A percentile compares a stretch with the other conserved stretches of the same genome.
phyloP scores from a whole-genome alignment of 345 rosid species.

The Tarenaya hassleriana region DNA sequence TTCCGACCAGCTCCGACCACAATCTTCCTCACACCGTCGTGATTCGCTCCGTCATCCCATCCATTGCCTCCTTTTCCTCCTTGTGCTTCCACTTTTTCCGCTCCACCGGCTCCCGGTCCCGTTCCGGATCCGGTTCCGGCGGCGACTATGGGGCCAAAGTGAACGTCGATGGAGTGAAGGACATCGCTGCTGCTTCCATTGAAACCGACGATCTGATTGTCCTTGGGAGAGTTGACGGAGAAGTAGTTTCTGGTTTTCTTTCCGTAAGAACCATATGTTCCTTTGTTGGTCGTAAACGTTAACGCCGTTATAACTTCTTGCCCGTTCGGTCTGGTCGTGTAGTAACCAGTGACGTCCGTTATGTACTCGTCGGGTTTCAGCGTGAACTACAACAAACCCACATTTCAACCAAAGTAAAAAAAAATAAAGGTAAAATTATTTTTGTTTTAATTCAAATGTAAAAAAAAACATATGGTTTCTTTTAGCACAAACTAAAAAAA shows the following conservation, averaged over 20 bases:
- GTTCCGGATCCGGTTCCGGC: neutral
- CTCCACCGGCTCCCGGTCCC: neutral
- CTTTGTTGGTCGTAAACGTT: conserved; percentile 25
- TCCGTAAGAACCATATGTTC: conserved; percentile 26
- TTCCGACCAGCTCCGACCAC: neutral
- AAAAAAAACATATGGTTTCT: too few species aligned
- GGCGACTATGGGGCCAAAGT: too few species aligned
- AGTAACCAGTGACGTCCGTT: conserved; percentile 21
- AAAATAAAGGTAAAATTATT: neutral
- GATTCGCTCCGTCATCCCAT: conserved; percentile 29
- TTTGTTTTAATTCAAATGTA: too few species aligned
- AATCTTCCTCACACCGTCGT: conserved; percentile 22
- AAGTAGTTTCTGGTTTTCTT: conserved; percentile 20
- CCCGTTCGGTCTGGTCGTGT: conserved; percentile 6
- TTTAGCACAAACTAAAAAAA: too few species aligned
- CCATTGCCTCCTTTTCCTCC: conserved; percentile 20
- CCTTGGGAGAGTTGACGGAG: too few species aligned
- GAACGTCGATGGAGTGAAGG: too few species aligned
- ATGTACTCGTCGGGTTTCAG: conserved; percentile 28
- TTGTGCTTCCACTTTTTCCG: conserved; percentile 15
- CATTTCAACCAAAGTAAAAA: too few species aligned
- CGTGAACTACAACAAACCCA: too few species aligned
- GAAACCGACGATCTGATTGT: too few species aligned
- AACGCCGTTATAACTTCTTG: conserved; percentile 22
- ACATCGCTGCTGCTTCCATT: too few species aligned